Evolutionary conservation across 2,329 filamentous ascomycete species (phyloP).

Genomic region (Penicillium sp.): DNA sequence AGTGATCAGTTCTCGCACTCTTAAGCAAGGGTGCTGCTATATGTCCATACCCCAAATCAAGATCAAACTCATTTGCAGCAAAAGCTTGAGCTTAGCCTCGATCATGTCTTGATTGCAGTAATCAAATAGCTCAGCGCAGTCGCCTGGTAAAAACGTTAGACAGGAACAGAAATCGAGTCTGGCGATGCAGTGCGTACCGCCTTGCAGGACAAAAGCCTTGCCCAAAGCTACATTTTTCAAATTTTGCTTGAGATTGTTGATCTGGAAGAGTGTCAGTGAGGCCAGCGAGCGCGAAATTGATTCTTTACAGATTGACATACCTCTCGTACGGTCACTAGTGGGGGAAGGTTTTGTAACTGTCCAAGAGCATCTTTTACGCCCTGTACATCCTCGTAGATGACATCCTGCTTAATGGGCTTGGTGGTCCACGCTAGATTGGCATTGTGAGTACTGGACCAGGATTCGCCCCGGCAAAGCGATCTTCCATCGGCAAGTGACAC

Average conservation of each 20-base stretch:
- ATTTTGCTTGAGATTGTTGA: constrained; percentile 73
- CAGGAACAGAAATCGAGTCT: too few species aligned
- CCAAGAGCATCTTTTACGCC: constrained; percentile 42
- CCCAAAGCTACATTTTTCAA: constrained; percentile 85
- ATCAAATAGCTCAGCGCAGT: constrained; percentile 96
- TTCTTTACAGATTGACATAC: neutral
- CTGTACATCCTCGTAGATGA: constrained; percentile 47
- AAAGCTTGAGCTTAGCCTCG: constrained; percentile 93
- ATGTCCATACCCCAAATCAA: constrained; percentile 73
- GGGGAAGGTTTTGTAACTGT: constrained; percentile 49
- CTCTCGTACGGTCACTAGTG: constrained; percentile 35
- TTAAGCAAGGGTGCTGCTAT: neutral
- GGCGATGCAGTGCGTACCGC: constrained; percentile 55
- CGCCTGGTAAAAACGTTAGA: constrained; percentile 42
- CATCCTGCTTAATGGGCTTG: constrained; percentile 50
- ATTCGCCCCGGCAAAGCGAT: neutral
- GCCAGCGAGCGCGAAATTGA: neutral
- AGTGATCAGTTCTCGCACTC: neutral
- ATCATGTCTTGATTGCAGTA: constrained; percentile 91
- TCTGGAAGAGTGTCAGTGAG: constrained; percentile 41
- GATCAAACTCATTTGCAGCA: constrained; percentile 95
- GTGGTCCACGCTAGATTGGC: constrained; percentile 40
- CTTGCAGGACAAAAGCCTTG: constrained; percentile 91
- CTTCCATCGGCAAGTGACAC: neutral
- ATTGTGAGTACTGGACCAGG: neutral